Evolutionary conservation across 2,329 filamentous ascomycete genomes (phyloP).

Genomic region (Escovopsis weberi): DNA sequence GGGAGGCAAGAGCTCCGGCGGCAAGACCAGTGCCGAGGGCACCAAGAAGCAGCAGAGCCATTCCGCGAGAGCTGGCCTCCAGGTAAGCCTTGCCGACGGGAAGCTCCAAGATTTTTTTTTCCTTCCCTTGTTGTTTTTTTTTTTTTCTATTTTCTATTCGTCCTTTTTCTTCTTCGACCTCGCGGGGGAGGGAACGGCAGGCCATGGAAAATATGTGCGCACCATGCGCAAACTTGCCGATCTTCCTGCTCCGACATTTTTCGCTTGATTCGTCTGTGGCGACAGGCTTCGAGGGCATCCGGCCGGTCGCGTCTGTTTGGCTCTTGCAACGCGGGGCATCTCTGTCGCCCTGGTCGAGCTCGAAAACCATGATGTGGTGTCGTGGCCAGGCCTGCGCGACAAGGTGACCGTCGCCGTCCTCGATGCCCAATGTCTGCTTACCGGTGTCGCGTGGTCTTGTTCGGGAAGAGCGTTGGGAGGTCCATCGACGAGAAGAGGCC

Average conservation of each 20-base stretch:
- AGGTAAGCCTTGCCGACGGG: slow-evolving; percentile 47
- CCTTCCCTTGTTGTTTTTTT: too few relatives aligned
- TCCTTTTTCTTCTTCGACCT: too few relatives aligned
- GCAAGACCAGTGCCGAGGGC: slow-evolving; percentile 53
- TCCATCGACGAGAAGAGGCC: not conserved
- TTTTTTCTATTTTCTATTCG: slow-evolving; percentile 1
- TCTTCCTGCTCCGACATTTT: too few relatives aligned
- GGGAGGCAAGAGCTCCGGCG: slow-evolving; percentile 76
- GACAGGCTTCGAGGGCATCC: not conserved
- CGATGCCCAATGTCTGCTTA: not conserved
- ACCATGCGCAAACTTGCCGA: too few relatives aligned
- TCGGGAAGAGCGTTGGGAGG: slow-evolving; percentile 2
- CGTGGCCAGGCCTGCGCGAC: slow-evolving; percentile 1
- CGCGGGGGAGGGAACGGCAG: not conserved
- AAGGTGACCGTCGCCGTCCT: slow-evolving; percentile 2
- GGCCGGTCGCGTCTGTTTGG: too few relatives aligned
- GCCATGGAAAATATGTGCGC: slow-evolving; percentile 1
- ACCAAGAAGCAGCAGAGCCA: slow-evolving; percentile 95
- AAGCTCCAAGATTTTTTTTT: slow-evolving; percentile 10
- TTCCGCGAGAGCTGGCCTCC: slow-evolving; percentile 85
- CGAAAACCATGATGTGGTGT: not conserved
- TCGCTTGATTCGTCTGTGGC: too few relatives aligned
- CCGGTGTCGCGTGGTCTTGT: slow-evolving; percentile 3
- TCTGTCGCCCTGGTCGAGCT: too few relatives aligned
- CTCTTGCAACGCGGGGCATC: too few relatives aligned